Base-by-base conservation (phyloP, 2,329 filamentous ascomycete species). In the Fusarium tanahbumbuense region DNA sequence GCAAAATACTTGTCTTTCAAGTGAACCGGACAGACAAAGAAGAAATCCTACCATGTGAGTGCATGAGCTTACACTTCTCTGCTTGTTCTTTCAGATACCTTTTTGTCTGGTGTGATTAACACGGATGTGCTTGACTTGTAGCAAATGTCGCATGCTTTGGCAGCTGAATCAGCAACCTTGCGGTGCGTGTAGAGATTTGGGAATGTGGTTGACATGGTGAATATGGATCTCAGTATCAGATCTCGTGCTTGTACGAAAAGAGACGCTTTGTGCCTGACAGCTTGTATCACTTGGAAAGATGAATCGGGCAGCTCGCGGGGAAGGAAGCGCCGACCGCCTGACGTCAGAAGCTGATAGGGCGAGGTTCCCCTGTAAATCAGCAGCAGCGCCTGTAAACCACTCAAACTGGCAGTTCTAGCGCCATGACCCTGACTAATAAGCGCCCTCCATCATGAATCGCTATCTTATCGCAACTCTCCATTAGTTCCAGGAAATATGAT, bases 61-160 rank as follows among this genome's bases (percentile, higher is more conserved):
- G 55, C 42, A 70, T 71, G 54, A 65, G 56, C 52, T 27, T 58
- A 40, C 25, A 30, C 28, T 15, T 30, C 28, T 30, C 28, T 30
- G 50, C 48, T 48, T 45, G 54, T 40, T 63, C 34, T 27, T 55
- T 34, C 37, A 20, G 45, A 50, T 76, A 96, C 94, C 89, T 95
- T 96, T 76, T 93, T 94, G 75, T 97, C 94, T 1, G 92, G 88
- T 11, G 94, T 97, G 73, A 97, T 93, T 57, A 99, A 84, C 20
- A 98, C 95, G 71, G 91, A 97, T 9, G 91, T 89, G 63, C 91
- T 93, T 11, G 92, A 92, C 81, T 96, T 97, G 84, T 91, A 97
- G 85, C 96, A 98, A 68, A 98, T 89, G 80, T 93, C 92, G 81
- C 96, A 99, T 52, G 93, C 86, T 81, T 93, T 97, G 15, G 93